phyloP scores from a whole-genome alignment of 164 flowering plant genomes.

The Warburgia ugandensis region DNA sequence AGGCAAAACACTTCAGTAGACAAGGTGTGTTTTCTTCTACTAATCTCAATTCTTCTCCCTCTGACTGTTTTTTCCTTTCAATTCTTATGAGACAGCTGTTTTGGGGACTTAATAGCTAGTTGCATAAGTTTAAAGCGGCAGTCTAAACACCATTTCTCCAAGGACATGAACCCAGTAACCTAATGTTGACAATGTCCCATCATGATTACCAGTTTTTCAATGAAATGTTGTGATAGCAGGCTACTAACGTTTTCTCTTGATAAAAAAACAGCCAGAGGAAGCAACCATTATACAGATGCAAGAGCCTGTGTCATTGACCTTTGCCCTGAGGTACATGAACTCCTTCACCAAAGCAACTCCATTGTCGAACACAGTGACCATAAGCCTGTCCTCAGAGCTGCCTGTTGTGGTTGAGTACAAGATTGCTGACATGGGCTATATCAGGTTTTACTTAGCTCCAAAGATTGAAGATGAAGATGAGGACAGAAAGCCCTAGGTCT shows the following conservation, averaged over 20 bases:
- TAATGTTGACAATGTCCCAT: too few species aligned
- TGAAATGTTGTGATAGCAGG: too few species aligned
- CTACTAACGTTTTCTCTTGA: background rate
- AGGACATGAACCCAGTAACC: too few species aligned
- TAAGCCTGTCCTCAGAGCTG: conserved; percentile 75
- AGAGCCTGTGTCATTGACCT: conserved; percentile 77
- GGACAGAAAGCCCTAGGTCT: conserved; percentile 23
- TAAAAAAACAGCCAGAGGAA: conserved; percentile 64
- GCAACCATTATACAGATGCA: conserved; percentile 78
- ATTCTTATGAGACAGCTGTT: background rate
- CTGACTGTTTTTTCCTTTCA: background rate
- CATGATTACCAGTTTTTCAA: too few species aligned
- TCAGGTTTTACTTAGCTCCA: conserved; percentile 78
- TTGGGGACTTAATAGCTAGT: too few species aligned
- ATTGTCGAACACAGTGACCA: conserved; percentile 57
- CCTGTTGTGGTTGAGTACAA: conserved; percentile 89
- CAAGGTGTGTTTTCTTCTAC: conserved; percentile 37
- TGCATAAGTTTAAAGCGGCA: too few species aligned
- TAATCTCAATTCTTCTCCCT: background rate
- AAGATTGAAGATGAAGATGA: conserved; percentile 85
- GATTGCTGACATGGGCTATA: conserved; percentile 81
- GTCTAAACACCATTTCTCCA: too few species aligned
- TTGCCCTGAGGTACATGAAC: conserved; percentile 87
- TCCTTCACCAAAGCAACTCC: conserved; percentile 87
- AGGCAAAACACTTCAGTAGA: conserved; percentile 79